phyloP scores from a whole-genome alignment of 352 stramenopile genomes.

The Pythium rishiriense region DNA sequence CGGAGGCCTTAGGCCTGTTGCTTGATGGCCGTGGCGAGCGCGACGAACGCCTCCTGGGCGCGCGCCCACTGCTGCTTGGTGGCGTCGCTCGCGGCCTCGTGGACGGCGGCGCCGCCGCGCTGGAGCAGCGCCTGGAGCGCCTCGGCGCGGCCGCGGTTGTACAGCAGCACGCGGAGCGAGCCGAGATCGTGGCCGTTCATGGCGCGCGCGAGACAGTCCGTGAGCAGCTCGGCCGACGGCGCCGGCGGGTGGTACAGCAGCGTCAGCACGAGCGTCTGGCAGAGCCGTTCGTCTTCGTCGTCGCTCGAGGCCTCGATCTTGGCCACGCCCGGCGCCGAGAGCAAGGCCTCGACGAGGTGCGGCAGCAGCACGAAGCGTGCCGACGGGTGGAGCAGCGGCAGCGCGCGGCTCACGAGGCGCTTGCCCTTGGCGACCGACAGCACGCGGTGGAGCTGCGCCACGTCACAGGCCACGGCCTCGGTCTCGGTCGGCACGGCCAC shows the following conservation, averaged over 20 bases:
- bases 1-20: slow-evolving; percentile 34
- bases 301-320: slow-evolving; percentile 26
- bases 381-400: slow-evolving; percentile 78
- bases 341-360: slow-evolving; percentile 59
- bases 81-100: slow-evolving; percentile 43
- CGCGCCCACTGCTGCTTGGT: slow-evolving; percentile 66
- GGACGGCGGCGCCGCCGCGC: slow-evolving; percentile 53
- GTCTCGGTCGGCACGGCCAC: slow-evolving; percentile 30
- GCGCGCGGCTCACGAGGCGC: slow-evolving; percentile 69
- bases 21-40: slow-evolving; percentile 80
- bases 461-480: slow-evolving; percentile 46
- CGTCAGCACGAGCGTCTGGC: slow-evolving; percentile 80
- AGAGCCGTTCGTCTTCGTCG: slow-evolving; percentile 64
- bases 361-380: slow-evolving; percentile 78
- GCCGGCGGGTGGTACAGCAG: slow-evolving; percentile 80
- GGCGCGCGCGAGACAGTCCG: slow-evolving; percentile 59
- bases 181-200: slow-evolving; percentile 57
- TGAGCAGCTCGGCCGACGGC: slow-evolving; percentile 61
- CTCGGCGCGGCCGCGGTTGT: slow-evolving; percentile 73
- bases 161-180: slow-evolving; percentile 65
- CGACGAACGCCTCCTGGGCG: slow-evolving; percentile 68
- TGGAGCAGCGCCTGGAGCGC: slow-evolving; percentile 76
- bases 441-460: slow-evolving; percentile 56
- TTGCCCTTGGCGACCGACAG: slow-evolving; percentile 68
- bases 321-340: slow-evolving; percentile 46